A percentile compares a stretch with the other conserved stretches of the same genome.
phyloP scores from a whole-genome alignment of 176 grass and related monocot species.

The Rhynchospora tenuis region DNA sequence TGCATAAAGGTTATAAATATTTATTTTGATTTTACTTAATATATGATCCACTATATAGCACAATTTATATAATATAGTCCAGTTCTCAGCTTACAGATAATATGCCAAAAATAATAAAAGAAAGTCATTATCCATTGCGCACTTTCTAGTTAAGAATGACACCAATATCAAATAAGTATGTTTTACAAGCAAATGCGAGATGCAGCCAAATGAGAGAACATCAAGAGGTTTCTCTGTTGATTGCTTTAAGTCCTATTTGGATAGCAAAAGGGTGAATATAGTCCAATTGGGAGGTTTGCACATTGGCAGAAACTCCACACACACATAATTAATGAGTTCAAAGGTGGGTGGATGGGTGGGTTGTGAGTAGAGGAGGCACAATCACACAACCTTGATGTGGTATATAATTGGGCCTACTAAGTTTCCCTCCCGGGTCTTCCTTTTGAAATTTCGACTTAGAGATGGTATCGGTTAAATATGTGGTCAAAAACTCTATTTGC shows the following conservation, averaged over 20 bases:
- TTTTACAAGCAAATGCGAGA: not conserved
- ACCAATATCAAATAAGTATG: conserved; percentile 8
- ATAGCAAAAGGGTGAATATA: conserved; percentile 5
- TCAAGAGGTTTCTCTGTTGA: not conserved
- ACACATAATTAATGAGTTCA: conserved; percentile 38
- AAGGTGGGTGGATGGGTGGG: conserved; percentile 31
- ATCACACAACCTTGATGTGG: conserved; percentile 37
- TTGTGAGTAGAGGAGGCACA: conserved; percentile 31
- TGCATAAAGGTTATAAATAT: not conserved
- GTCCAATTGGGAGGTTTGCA: not conserved
- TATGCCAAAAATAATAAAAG: not conserved
- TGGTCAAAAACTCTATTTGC: not conserved
- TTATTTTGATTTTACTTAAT: not conserved
- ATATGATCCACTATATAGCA: not conserved
- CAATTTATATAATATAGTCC: not conserved
- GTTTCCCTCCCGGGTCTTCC: not conserved
- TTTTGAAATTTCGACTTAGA: conserved; percentile 26
- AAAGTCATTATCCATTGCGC: not conserved
- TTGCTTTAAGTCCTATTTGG: conserved; percentile 18
- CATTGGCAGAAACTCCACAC: not conserved
- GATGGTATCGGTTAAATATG: conserved; percentile 12
- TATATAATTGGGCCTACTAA: conserved; percentile 29
- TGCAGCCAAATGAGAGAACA: conserved; percentile 7
- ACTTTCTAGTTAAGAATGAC: conserved; percentile 3
- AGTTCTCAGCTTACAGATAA: not conserved